Evolutionary conservation across 257 asterid genomes (phyloP), one percentile per base, ranked within the genome.

Genomic region (Dorcoceras hygrometricum): DNA sequence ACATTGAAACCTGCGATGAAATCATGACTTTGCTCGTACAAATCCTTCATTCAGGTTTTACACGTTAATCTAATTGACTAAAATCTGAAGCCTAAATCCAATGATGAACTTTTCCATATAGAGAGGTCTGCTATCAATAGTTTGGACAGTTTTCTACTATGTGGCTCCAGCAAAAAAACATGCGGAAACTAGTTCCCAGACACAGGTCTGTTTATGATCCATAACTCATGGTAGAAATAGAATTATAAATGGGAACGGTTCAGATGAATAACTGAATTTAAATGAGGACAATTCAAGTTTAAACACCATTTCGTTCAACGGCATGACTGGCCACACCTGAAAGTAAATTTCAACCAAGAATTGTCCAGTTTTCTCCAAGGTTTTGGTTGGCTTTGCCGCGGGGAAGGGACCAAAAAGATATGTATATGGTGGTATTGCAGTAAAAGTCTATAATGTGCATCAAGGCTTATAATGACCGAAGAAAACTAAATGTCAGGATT

Each of bases 1-100:
- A 73, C 99, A 90, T 55, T 86, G 95, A 72, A 90, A 93, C 98
- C 98, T 91, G 73, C 59, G 68, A 72, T 10, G 24, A 14, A 28
- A 66, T 19, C 28, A 68, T 32, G 14, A 59, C 11, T 57, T 19
- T 27, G 54, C 34, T 36, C 5, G 65, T 61, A n/a, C 31, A 31
- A 39, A 61, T 39, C 50, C 50, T 39, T 39, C 50, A 39, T 12
- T 39, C 12, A 34, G 43, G 5, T 34, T 7, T 34, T 34, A 8
- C 12, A 8, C 43, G 1, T 3, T 29, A 2, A 29, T 7, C 5
- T 29, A 1, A 4, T 4, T 26, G 29, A 2, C 34, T 29, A 29
- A 2, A 29, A 29, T 29, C 34, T 34, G 50, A 39, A 39, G 50
- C 18, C 6, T 39, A 39, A 39, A 39, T 0, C n/a, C 50, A 39